These are phyloP conservation scores for Coprinopsis strossmayeri DNA, from an alignment of 768 basidiomycete species.

Conservation along the genomic window DNA sequence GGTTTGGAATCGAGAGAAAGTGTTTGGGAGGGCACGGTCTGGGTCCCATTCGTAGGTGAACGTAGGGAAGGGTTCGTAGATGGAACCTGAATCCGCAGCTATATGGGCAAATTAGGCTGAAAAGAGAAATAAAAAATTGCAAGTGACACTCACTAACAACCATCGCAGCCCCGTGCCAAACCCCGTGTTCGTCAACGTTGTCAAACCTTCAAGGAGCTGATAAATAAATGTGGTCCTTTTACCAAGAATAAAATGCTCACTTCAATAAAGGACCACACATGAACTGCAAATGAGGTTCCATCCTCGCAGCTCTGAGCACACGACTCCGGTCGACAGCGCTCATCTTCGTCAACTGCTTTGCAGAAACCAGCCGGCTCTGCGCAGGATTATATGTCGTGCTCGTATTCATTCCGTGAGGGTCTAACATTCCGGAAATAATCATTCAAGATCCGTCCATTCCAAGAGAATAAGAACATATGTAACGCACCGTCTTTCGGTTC, in stretches of 20 bases:
- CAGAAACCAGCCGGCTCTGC: conserved; percentile 20
- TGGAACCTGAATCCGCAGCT: conserved; percentile 77
- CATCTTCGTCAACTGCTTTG: conserved; percentile 41
- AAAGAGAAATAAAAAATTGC: not conserved
- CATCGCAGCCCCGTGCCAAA: conserved; percentile 87
- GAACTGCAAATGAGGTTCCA: conserved; percentile 80
- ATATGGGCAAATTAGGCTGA: not conserved
- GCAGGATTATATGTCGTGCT: conserved; percentile 11
- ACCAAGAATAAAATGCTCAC: conserved; percentile 21
- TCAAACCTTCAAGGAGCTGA: conserved; percentile 54
- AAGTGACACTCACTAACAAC: conserved; percentile 71
- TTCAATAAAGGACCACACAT: conserved; percentile 87
- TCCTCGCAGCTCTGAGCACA: conserved; percentile 49
- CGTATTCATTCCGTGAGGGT: conserved; percentile 6
- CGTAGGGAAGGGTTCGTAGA: conserved; percentile 67
- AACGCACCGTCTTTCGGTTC: conserved; percentile 3
- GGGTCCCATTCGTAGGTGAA: conserved; percentile 75
- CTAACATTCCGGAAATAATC: not conserved
- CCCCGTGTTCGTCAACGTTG: conserved; percentile 66
- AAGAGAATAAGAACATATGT: not conserved
- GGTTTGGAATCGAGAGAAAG: conserved; percentile 9
- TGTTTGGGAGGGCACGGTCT: conserved; percentile 23
- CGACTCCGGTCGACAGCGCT: conserved; percentile 62
- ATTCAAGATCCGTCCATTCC: not conserved
- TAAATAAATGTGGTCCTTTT: not conserved